These are phyloP conservation scores for Dictyostelium brefeldianum DNA, from an alignment of 78 protist species.

Conservation along the genomic window DNA sequence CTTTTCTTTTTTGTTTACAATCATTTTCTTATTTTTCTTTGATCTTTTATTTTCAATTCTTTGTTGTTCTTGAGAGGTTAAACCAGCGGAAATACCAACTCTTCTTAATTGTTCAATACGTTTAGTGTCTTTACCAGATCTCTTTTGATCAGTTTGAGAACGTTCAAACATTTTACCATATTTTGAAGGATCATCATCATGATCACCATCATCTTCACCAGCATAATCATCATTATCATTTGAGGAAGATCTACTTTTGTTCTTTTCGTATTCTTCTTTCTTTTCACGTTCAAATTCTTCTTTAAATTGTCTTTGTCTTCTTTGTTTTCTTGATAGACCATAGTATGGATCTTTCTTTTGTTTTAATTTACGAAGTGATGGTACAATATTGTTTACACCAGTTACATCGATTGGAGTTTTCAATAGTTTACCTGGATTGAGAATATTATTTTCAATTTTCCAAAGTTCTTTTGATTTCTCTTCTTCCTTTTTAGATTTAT, in stretches of 20 bases:
- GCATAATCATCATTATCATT: neutral
- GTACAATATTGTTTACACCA: neutral
- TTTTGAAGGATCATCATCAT: neutral
- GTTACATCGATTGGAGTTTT: slow-evolving; percentile 17
- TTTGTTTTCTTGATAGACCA: slow-evolving; percentile 65
- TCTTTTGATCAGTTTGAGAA: slow-evolving; percentile 27
- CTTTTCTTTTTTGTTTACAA: slow-evolving; percentile 21
- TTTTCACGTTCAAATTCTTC: slow-evolving; percentile 65
- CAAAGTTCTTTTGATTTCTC: slow-evolving; percentile 54
- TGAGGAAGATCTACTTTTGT: neutral
- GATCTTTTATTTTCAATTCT: slow-evolving; percentile 34
- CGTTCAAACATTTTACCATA: neutral
- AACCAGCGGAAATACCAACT: slow-evolving; percentile 44
- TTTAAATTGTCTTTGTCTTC: slow-evolving; percentile 41
- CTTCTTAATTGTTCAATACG: slow-evolving; percentile 60
- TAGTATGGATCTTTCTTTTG: slow-evolving; percentile 57
- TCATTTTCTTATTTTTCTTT: slow-evolving; percentile 44
- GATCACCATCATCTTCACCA: neutral
- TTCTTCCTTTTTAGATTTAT: neutral
- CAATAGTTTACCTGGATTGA: slow-evolving; percentile 12
- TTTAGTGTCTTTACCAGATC: slow-evolving; percentile 55
- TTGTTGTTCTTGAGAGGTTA: slow-evolving; percentile 47
- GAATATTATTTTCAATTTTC: slow-evolving; percentile 58
- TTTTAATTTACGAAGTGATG: slow-evolving; percentile 3
- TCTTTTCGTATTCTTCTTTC: slow-evolving; percentile 8